phyloP scores from a whole-genome alignment of 345 rosid genomes.

The Brassica carinata region DNA sequence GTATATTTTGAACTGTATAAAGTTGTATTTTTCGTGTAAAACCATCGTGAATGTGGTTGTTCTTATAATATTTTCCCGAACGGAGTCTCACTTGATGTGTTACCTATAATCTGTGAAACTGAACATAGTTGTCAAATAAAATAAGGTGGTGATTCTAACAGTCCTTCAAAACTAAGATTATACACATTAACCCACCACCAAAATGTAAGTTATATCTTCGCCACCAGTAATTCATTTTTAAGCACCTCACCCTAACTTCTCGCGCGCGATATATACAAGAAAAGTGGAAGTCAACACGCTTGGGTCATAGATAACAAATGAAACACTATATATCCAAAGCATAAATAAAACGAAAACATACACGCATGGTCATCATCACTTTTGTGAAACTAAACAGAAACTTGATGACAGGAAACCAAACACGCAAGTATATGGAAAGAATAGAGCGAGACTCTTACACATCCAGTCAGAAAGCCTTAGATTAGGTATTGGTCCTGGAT shows the following conservation, averaged over 20 bases:
- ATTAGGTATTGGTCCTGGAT: neutral
- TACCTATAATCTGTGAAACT: neutral
- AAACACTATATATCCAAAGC: neutral
- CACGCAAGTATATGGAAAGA: neutral
- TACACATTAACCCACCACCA: neutral
- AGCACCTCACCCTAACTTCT: neutral
- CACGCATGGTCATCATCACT: neutral
- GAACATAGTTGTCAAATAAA: neutral
- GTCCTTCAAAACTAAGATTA: neutral
- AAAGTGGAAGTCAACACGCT: neutral
- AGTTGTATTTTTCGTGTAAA: neutral
- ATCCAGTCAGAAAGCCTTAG: too few species aligned
- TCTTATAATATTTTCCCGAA: neutral
- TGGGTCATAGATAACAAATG: neutral
- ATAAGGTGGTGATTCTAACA: too few species aligned
- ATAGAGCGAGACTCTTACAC: too few species aligned
- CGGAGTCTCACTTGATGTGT: neutral
- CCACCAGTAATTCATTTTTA: neutral
- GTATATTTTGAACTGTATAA: neutral
- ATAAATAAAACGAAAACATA: neutral
- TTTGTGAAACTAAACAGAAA: neutral
- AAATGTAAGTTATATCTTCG: neutral
- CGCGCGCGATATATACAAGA: neutral
- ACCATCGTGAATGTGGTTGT: neutral
- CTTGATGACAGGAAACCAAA: neutral